Conservation (phyloP, 2,329 filamentous ascomycete genomes). For the Calonectria honghensis region DNA sequence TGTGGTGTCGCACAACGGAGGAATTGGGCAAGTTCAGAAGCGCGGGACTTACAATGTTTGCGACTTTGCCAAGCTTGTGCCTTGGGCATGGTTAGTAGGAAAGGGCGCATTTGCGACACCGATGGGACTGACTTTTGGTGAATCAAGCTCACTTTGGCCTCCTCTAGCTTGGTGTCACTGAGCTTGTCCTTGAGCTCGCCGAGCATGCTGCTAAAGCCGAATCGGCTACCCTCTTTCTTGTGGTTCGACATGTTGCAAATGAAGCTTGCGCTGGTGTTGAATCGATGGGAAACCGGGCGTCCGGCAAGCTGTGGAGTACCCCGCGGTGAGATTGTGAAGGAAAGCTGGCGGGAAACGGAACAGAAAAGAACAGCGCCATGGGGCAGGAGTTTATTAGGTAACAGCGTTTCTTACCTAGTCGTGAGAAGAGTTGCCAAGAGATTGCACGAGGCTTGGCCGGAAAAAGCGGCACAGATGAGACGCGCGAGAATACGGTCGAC, state of each 20-base stretch:
- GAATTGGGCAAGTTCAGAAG: background rate
- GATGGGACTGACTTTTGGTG: slow-evolving; percentile 73
- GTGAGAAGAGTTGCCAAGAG: slow-evolving; percentile 21
- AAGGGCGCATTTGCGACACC: background rate
- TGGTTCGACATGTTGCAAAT: slow-evolving; percentile 54
- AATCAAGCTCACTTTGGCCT: slow-evolving; percentile 73
- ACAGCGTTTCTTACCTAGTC: slow-evolving; percentile 12
- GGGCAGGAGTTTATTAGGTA: slow-evolving; percentile 19
- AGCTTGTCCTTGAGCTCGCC: slow-evolving; percentile 75
- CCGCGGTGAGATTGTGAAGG: slow-evolving; percentile 21
- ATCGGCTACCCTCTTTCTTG: slow-evolving; percentile 45
- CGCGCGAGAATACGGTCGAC: slow-evolving; percentile 32
- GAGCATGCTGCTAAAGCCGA: slow-evolving; percentile 59
- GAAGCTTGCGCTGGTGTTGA: slow-evolving; percentile 26
- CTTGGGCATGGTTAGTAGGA: slow-evolving; percentile 47
- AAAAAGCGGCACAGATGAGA: slow-evolving; percentile 39
- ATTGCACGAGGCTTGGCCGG: slow-evolving; percentile 28
- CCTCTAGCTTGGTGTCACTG: slow-evolving; percentile 71
- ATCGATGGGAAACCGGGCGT: slow-evolving; percentile 18
- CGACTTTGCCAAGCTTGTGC: slow-evolving; percentile 77
- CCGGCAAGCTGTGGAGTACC: slow-evolving; percentile 16
- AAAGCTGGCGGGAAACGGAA: background rate
- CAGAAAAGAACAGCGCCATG: background rate
- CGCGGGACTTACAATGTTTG: slow-evolving; percentile 70
- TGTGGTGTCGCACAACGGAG: background rate